These are phyloP conservation scores for Yarrowia sp. DNA, from an alignment of 805 yeast species.

Conservation along the genomic window DNA sequence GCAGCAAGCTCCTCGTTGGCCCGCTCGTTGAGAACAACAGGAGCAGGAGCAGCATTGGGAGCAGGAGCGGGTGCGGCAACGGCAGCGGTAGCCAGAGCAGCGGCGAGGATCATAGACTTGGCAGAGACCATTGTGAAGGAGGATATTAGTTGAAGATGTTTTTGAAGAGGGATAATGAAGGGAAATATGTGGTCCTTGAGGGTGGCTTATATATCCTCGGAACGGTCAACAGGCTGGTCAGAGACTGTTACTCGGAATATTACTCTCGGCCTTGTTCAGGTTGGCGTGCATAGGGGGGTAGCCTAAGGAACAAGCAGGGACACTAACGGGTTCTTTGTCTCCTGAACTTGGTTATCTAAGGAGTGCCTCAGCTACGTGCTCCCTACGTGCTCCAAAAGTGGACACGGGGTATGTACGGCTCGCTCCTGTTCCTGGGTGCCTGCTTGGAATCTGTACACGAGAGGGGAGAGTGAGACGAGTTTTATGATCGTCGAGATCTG, in stretches of 20 bases:
- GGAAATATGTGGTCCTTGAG: background rate
- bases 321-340: background rate
- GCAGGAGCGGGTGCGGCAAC: slow-evolving; percentile 3
- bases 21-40: background rate
- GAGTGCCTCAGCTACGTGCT: slow-evolving; percentile 6
- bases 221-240: background rate
- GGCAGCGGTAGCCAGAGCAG: slow-evolving; percentile 2
- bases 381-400: background rate
- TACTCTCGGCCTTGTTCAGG: background rate
- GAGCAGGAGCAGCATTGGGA: background rate
- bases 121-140: slow-evolving; percentile 6
- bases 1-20: background rate
- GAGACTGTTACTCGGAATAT: background rate
- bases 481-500: background rate
- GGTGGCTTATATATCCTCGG: background rate
- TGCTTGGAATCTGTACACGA: background rate
- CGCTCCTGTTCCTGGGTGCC: background rate
- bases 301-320: background rate
- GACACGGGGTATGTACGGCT: background rate
- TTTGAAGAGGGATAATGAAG: background rate
- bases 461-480: background rate
- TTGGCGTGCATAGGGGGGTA: slow-evolving; percentile 6
- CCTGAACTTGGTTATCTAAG: background rate
- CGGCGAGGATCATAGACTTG: background rate
- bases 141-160: background rate